Base-by-base conservation (phyloP, 306 rosid species). In the apple (Malus domestica) region DNA sequence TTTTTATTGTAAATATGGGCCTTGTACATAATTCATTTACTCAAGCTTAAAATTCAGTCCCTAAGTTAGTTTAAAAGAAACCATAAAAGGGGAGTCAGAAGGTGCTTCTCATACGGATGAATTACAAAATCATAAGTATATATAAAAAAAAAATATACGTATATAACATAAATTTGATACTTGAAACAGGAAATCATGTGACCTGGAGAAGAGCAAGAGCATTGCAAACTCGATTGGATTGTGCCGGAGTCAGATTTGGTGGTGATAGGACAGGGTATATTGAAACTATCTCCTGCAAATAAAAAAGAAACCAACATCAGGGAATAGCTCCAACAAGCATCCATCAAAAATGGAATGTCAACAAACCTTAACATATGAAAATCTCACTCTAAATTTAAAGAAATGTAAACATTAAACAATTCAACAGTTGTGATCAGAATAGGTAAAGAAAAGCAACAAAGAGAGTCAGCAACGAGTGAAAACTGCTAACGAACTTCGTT, bases 151-250 rank as follows among this genome's bases (percentile, higher is more conserved):
- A n/a, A 35, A 71, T 3, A 25, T 59, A 27, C 14, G 32, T 29
- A 19, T 29, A 44, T 22, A 20, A 62, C 20, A 40, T 6, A 49
- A 63, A 71, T 1, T 13, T 15, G 68, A 44, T 40, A 70, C 70
- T 65, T 29, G 27, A 42, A 30, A 61, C n/a, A 30, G 52, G 67
- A 68, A 71, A 67, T 27, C 75, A 85, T 8, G 72, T 76, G 46
- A 92, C 98, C 97, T 94, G 96, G 77, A 94, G 96, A 81, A 94
- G 90, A 10, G 96, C 95, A 81, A 94, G 97, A 57, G 95, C 93
- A 85, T 94, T 94, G 88, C 98, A 94, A 61, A 89, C 95, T 76
- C 97, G 89, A 84, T 87, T 92, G 12, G 98, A 94, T 71, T 94
- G 98, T n/a, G 82, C 87, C 0, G 85, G 86, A 68, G 93, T 85